Evolutionary conservation across 225 moss, liverwort and hornwort species (phyloP).

Genomic region (Physcomitrium patens): DNA sequence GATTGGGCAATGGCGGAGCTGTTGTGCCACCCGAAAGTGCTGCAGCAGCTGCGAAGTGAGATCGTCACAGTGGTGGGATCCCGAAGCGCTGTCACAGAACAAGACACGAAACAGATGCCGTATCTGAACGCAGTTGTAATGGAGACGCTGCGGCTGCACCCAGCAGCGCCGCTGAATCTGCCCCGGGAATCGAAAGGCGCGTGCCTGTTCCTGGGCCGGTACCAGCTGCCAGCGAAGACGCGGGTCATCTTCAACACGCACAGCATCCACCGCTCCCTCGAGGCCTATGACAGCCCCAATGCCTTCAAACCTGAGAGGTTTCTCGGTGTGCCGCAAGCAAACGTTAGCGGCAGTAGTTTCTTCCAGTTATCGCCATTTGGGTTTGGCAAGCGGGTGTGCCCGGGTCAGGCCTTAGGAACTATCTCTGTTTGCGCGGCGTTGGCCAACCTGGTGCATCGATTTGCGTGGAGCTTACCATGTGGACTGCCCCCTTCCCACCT

Average conservation of each 20-base stretch:
- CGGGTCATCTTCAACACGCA: slow-evolving; percentile 19
- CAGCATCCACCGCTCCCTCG: slow-evolving; percentile 6
- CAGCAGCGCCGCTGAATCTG: slow-evolving; percentile 14
- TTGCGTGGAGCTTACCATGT: too few relatives aligned
- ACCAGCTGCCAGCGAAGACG: slow-evolving; percentile 17
- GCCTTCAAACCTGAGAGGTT: slow-evolving; percentile 22
- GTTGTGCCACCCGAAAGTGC: neutral
- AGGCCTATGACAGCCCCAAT: neutral
- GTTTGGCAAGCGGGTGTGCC: too few relatives aligned
- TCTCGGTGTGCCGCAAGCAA: too few relatives aligned
- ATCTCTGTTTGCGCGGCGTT: too few relatives aligned
- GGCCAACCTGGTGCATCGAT: too few relatives aligned
- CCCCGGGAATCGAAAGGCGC: neutral
- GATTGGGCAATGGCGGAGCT: slow-evolving; percentile 31
- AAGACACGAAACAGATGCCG: slow-evolving; percentile 15
- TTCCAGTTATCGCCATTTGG: too few relatives aligned
- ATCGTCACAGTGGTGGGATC: neutral
- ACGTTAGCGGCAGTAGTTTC: too few relatives aligned
- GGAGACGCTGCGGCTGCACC: slow-evolving; percentile 22
- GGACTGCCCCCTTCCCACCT: too few relatives aligned
- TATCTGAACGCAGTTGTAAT: slow-evolving; percentile 18
- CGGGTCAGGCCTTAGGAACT: too few relatives aligned
- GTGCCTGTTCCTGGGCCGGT: neutral
- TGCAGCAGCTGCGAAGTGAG: slow-evolving; percentile 10
- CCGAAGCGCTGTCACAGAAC: neutral